Conservation (phyloP, 164 flowering plant species). For the Annona squamosa region DNA sequence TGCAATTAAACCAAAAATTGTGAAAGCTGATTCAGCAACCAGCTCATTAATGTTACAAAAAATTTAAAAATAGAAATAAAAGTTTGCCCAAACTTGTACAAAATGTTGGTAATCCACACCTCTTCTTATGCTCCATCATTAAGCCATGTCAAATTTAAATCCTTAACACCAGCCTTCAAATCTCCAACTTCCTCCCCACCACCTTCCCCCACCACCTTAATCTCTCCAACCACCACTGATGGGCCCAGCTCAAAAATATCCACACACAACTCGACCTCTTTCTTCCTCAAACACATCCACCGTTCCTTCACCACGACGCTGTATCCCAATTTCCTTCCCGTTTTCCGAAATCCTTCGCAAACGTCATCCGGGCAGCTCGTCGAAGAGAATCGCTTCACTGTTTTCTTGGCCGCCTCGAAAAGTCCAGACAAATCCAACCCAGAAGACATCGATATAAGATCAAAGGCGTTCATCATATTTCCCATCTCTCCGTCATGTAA, state of each 20-base stretch:
- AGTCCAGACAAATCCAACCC: constrained; percentile 50
- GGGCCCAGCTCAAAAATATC: not conserved
- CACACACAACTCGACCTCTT: not conserved
- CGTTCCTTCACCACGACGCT: not conserved
- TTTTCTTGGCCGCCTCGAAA: constrained; percentile 13
- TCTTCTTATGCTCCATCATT: not conserved
- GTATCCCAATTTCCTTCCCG: not conserved
- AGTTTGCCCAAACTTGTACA: no score
- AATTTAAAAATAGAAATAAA: no score
- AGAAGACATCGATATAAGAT: constrained; percentile 56
- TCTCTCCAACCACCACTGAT: not conserved
- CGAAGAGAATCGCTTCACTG: constrained; percentile 2
- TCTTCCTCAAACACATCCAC: not conserved
- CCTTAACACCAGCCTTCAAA: not conserved
- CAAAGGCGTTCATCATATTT: constrained; percentile 52
- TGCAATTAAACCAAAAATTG: no score
- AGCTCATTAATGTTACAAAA: no score
- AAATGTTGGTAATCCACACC: not conserved
- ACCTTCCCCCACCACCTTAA: not conserved
- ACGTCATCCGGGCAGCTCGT: not conserved
- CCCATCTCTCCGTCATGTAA: no score
- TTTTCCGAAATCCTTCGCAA: not conserved
- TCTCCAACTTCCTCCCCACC: not conserved
- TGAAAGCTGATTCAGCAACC: no score
- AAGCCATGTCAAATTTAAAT: not conserved